phyloP scores from a whole-genome alignment of 2,329 filamentous ascomycete species.

The Sporothrix sp. region DNA sequence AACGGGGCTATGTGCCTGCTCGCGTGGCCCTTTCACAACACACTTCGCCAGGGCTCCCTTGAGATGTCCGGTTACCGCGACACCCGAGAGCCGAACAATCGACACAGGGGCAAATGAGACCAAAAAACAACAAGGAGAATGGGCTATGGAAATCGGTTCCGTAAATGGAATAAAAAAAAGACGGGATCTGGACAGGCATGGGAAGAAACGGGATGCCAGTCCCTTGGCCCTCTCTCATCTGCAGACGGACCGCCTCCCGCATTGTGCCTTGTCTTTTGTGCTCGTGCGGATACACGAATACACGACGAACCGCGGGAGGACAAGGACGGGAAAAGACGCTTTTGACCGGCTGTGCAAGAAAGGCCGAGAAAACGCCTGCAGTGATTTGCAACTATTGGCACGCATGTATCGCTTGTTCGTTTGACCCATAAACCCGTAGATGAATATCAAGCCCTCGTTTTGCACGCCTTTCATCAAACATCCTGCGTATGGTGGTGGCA shows the following conservation, averaged over 20 bases:
- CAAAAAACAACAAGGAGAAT: not conserved
- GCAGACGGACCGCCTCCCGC: too few species aligned
- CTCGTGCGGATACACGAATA: not conserved
- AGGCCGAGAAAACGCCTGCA: not conserved
- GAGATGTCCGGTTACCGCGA: too few species aligned
- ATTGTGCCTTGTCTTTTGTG: too few species aligned
- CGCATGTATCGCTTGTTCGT: not conserved
- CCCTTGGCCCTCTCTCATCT: too few species aligned
- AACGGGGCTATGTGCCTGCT: not conserved
- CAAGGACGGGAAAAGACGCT: not conserved
- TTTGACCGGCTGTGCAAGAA: too few species aligned
- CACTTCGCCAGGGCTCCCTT: too few species aligned
- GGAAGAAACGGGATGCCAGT: not conserved
- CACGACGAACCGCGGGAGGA: not conserved
- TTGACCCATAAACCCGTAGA: not conserved
- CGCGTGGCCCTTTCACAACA: not conserved
- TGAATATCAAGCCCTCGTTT: not conserved
- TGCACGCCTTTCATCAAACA: too few species aligned
- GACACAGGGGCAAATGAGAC: not conserved
- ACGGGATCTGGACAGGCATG: not conserved
- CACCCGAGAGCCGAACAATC: slow-evolving; percentile 10
- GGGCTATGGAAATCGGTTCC: not conserved
- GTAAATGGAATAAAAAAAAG: slow-evolving; percentile 1
- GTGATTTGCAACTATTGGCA: not conserved
- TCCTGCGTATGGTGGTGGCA: too few species aligned